Evolutionary conservation across 2,329 filamentous ascomycete species (phyloP), one percentile per base, ranked within the genome.

Genomic region (Penicillium expansum): DNA sequence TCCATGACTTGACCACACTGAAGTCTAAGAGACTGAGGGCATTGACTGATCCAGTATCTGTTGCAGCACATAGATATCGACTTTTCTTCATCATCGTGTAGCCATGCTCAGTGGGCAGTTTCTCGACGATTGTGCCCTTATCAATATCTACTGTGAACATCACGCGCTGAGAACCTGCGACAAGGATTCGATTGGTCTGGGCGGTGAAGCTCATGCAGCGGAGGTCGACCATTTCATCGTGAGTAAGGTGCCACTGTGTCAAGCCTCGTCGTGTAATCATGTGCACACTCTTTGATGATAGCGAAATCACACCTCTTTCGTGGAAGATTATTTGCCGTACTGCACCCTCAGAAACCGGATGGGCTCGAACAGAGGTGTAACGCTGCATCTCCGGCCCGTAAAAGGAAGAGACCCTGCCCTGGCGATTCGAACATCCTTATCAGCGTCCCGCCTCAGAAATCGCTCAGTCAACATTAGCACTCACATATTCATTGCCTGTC

Each of bases 141-240:
- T 87, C 85, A 45, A 88, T 78, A 66, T 89, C 86, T 52, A 89
- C 82, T 29, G 83, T 87, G 71, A 96, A 89, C 89, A 99, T 96
- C 48, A 83, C 83, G 54, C 88, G 84, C 75, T 99, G 94, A 64
- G 88, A 85, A 45, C 94, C 94, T 45, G 92, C 94, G 33, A 93
- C 90, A 20, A 99, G 79, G 56, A 99, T 87, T 69, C 96, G 83
- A 27, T 89, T 90, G 9, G 89, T 89, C 69, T 92, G 92, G 29
- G 90, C 92, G 1, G 91, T 95, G 71, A 96, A 97, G 72, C 89
- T 93, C 92, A 97, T 97, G 75, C 94, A 97, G 66, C 86, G 86
- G 62, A 99, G 79, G 69, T 97, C 91, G 62, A 83, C 86, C 88
- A 97, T 96, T 55, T 89, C 88, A 41, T 73, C 83, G 62, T 83